Evolutionary conservation across 2,329 filamentous ascomycete species (phyloP).

Genomic region (Ophiostoma quercus): DNA sequence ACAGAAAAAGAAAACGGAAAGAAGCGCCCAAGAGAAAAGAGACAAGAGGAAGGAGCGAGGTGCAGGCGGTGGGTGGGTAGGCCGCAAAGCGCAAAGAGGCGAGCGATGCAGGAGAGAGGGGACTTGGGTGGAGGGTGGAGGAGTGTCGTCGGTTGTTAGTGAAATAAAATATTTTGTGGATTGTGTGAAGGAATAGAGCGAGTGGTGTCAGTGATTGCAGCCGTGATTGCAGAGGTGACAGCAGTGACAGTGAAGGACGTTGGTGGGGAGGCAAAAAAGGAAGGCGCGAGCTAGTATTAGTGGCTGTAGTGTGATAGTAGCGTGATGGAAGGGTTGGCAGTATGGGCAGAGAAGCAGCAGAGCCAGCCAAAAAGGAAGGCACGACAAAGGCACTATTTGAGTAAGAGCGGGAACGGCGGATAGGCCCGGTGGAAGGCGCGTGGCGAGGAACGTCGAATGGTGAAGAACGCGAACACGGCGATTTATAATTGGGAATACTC

Average conservation of each 20-base stretch:
- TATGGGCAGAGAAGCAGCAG: slow-evolving; percentile 14
- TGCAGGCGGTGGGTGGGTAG: slow-evolving; percentile 10
- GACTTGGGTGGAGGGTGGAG: neutral
- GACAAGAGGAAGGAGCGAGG: slow-evolving; percentile 14
- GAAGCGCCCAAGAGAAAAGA: slow-evolving; percentile 9
- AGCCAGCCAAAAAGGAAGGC: slow-evolving; percentile 16
- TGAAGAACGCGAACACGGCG: neutral
- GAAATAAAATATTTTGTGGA: slow-evolving; percentile 4
- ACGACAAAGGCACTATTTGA: neutral
- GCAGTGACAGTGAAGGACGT: neutral
- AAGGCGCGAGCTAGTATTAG: slow-evolving; percentile 12
- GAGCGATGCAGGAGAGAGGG: slow-evolving; percentile 19
- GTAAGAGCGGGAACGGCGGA: slow-evolving; percentile 22
- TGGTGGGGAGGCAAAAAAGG: slow-evolving; percentile 18
- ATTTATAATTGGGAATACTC: no score
- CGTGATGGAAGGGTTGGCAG: neutral
- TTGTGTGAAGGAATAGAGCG: neutral
- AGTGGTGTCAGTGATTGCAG: neutral
- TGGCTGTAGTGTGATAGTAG: neutral
- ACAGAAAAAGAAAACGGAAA: slow-evolving; percentile 13
- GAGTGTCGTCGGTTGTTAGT: slow-evolving; percentile 3
- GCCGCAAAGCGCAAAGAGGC: neutral
- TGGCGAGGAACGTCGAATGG: neutral
- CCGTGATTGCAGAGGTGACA: neutral
- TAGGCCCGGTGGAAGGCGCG: slow-evolving; percentile 20